These are phyloP conservation scores for Batrachochytrium dendrobatidis DNA, from an alignment of 371 early-diverging fungal genomes.

Conservation along the genomic window DNA sequence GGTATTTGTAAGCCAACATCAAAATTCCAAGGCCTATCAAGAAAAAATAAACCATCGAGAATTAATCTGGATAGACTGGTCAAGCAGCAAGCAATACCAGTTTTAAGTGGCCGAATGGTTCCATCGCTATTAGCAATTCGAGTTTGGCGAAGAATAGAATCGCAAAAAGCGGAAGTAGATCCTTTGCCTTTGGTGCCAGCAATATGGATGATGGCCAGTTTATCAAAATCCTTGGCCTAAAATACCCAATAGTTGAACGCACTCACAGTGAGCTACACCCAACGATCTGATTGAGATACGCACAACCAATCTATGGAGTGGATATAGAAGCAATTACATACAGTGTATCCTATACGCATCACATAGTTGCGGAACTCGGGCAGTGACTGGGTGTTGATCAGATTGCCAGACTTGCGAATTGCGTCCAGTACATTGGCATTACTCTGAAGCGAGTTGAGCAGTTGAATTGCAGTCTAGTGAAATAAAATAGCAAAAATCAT, in stretches of 20 bases:
- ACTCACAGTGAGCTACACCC: no score
- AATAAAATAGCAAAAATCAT: no score
- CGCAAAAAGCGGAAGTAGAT: constrained; percentile 59
- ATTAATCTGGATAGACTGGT: neutral
- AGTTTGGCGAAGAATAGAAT: constrained; percentile 40
- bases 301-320: neutral
- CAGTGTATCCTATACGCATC: constrained; percentile 57
- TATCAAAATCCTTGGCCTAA: constrained; percentile 24
- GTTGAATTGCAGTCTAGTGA: constrained; percentile 60
- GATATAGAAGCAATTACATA: no score
- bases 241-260: no score
- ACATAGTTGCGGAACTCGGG: constrained; percentile 67
- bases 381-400: constrained; percentile 58
- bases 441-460: constrained; percentile 71
- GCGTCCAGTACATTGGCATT: constrained; percentile 71
- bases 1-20: neutral
- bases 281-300: neutral
- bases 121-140: constrained; percentile 6
- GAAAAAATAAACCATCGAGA: neutral
- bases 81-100: constrained; percentile 33
- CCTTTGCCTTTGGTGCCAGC: constrained; percentile 87
- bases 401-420: constrained; percentile 61
- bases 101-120: constrained; percentile 32
- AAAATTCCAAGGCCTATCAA: neutral
- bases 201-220: constrained; percentile 59